phyloP scores from a whole-genome alignment of 139 green algal genomes.

The Penium margaritaceum region DNA sequence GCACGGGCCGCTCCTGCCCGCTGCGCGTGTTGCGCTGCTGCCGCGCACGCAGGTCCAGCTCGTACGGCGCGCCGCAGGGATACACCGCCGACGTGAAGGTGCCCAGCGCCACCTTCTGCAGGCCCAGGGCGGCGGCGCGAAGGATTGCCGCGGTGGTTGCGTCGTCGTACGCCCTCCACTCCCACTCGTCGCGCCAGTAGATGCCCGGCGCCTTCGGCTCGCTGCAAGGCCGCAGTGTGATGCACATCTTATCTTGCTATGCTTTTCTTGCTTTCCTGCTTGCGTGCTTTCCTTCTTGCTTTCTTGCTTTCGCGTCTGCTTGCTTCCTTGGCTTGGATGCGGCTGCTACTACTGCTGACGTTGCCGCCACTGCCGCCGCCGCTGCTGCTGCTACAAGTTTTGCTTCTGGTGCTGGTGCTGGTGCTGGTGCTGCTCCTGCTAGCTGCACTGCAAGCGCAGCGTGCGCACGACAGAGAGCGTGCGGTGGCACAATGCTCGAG shows the following conservation, averaged over 20 bases:
- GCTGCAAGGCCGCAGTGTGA: not conserved
- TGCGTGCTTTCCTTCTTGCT: too few relatives aligned
- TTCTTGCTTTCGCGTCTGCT: too few relatives aligned
- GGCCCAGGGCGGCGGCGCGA: not conserved
- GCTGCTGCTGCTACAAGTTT: too few relatives aligned
- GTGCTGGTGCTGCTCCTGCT: too few relatives aligned
- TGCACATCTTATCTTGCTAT: constrained; percentile 3
- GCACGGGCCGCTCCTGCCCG: not conserved
- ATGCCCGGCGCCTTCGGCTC: not conserved
- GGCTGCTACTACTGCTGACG: too few relatives aligned
- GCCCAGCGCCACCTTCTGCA: not conserved
- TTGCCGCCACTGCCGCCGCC: too few relatives aligned
- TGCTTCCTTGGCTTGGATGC: too few relatives aligned
- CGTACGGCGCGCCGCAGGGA: not conserved
- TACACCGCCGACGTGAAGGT: constrained; percentile 3
- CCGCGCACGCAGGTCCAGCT: not conserved
- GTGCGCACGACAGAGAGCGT: too few relatives aligned
- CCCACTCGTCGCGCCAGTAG: not conserved
- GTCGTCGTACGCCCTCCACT: not conserved
- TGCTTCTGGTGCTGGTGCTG: too few relatives aligned
- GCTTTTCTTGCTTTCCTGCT: too few relatives aligned
- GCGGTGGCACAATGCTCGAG: too few relatives aligned
- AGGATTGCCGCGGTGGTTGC: not conserved
- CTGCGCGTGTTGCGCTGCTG: not conserved
- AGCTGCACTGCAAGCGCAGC: too few relatives aligned